A percentile compares a stretch with the other conserved stretches of the same genome.
Evolutionary conservation across 768 basidiomycete species (phyloP).

Genomic region (Tylopilus felleus): DNA sequence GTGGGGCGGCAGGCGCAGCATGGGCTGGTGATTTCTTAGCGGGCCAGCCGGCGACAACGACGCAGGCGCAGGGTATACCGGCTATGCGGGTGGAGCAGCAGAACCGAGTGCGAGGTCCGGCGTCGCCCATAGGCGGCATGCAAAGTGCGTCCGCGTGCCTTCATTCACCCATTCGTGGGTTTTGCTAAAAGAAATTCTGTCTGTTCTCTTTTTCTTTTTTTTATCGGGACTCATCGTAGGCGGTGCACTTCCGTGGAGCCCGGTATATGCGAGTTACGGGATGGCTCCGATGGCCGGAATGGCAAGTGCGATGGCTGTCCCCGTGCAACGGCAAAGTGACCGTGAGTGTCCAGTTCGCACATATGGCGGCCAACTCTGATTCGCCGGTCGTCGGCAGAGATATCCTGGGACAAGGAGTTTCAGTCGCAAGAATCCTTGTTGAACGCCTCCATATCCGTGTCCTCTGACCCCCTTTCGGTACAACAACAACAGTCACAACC

Average conservation of each 20-base stretch:
- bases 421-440: constrained; percentile 50
- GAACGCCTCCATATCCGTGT: constrained; percentile 16
- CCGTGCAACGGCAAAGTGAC: constrained; percentile 35
- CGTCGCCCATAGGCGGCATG: constrained; percentile 3
- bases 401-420: constrained; percentile 64
- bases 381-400: constrained; percentile 9
- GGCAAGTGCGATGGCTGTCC: constrained; percentile 12
- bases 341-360: constrained; percentile 35
- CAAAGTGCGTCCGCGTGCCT: constrained; percentile 16
- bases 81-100: constrained; percentile 13
- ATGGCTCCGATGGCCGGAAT: constrained; percentile 40
- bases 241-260: constrained; percentile 39
- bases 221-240: constrained; percentile 23
- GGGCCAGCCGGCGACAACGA: constrained; percentile 23
- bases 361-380: background rate
- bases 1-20: constrained; percentile 22
- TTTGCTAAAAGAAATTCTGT: background rate
- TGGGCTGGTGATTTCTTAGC: constrained; percentile 65
- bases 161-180: background rate
- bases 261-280: constrained; percentile 35
- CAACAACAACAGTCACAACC: constrained; percentile 10
- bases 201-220: background rate
- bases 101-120: constrained; percentile 4
- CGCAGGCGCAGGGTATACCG: background rate
- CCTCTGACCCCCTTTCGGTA: constrained; percentile 4